Conservation (phyloP, 2,329 filamentous ascomycete species). For the Exophiala sp. region DNA sequence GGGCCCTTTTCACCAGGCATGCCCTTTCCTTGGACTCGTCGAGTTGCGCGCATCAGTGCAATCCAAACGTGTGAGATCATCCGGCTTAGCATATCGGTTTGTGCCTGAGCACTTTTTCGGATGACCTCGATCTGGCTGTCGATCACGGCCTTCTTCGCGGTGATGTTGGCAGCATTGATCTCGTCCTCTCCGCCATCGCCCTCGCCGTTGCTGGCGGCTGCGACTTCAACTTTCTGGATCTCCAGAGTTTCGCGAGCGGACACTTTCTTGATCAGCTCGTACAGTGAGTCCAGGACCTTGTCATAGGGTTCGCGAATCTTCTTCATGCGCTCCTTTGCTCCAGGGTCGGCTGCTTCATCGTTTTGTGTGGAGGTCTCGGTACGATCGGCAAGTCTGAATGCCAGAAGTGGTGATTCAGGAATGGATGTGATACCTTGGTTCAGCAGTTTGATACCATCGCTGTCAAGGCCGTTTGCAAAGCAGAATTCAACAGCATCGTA, state of each 20-base stretch:
- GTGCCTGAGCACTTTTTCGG: conserved; percentile 64
- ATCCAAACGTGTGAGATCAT: conserved; percentile 95
- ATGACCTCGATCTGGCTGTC: conserved; percentile 55
- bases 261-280: conserved; percentile 72
- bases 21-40: conserved; percentile 82
- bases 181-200: conserved; percentile 47
- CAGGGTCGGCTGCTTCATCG: conserved; percentile 69
- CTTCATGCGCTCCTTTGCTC: conserved; percentile 60
- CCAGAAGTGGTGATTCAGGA: conserved; percentile 85
- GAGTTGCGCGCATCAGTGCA: conserved; percentile 87
- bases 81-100: conserved; percentile 72
- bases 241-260: conserved; percentile 64
- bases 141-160: conserved; percentile 52
- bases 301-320: conserved; percentile 81
- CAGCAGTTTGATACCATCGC: conserved; percentile 75
- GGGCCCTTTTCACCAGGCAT: conserved; percentile 63
- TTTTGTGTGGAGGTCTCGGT: conserved; percentile 74
- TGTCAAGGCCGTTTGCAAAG: conserved; percentile 68
- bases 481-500: conserved; percentile 93
- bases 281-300: conserved; percentile 79
- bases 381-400: conserved; percentile 84
- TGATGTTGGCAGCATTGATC: conserved; percentile 47
- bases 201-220: conserved; percentile 38
- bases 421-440: conserved; percentile 81
- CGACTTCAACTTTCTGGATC: conserved; percentile 54